phyloP scores from a whole-genome alignment of 176 grass and related monocot species.

The Eleusine indica region DNA sequence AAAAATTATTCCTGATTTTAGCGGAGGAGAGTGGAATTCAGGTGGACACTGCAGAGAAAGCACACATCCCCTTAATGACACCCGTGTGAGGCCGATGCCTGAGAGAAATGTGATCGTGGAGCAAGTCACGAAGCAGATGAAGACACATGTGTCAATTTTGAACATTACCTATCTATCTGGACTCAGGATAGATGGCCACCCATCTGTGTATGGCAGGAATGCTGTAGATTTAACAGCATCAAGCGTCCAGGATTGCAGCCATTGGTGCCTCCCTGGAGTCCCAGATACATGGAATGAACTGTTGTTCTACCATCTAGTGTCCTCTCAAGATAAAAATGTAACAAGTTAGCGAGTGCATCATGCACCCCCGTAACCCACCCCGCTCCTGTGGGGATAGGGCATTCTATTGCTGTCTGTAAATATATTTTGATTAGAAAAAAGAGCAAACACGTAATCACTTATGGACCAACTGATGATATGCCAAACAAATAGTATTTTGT shows the following conservation, averaged over 20 bases:
- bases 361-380: background rate
- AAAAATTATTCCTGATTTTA: slow-evolving; percentile 32
- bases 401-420: background rate
- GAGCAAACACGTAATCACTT: background rate
- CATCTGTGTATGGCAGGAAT: slow-evolving; percentile 79
- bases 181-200: slow-evolving; percentile 82
- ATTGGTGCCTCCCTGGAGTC: slow-evolving; percentile 86
- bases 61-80: slow-evolving; percentile 57
- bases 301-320: slow-evolving; percentile 62
- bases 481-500: background rate
- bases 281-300: slow-evolving; percentile 84
- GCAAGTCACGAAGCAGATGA: slow-evolving; percentile 65
- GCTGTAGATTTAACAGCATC: slow-evolving; percentile 16
- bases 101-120: slow-evolving; percentile 67
- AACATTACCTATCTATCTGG: slow-evolving; percentile 84
- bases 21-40: slow-evolving; percentile 79
- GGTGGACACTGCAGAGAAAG: slow-evolving; percentile 85
- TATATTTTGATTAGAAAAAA: slow-evolving; percentile 13
- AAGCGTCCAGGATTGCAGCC: slow-evolving; percentile 75
- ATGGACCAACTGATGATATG: background rate
- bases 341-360: slow-evolving; percentile 7
- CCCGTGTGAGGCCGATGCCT: slow-evolving; percentile 35
- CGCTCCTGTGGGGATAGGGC: background rate
- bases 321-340: slow-evolving; percentile 31
- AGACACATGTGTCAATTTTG: slow-evolving; percentile 66